phyloP scores from a whole-genome alignment of 2,329 filamentous ascomycete genomes.

The Fonsecaea erecta region DNA sequence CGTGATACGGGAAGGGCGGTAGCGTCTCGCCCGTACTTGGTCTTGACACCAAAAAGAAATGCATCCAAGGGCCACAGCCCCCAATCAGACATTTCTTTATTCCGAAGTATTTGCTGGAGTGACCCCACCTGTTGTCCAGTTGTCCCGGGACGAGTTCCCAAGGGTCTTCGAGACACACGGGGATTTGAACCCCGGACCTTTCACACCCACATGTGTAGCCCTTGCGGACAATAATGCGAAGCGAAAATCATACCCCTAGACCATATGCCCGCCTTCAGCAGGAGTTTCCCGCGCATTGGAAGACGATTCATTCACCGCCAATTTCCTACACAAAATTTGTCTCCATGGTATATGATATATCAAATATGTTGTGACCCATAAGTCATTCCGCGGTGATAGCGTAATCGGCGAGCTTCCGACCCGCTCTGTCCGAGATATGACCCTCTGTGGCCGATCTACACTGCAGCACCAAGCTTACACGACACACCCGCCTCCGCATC shows the following conservation, averaged over 20 bases:
- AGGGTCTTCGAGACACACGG: constrained; percentile 42
- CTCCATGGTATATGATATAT: not conserved
- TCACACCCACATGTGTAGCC: constrained; percentile 38
- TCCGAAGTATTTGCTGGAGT: no score
- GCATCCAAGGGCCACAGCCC: not conserved
- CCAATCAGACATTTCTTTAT: not conserved
- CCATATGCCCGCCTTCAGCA: constrained; percentile 38
- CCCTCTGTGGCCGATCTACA: not conserved
- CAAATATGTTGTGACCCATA: no score
- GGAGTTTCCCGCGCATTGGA: no score
- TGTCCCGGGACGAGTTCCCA: no score
- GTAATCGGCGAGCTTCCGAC: not conserved
- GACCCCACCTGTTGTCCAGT: no score
- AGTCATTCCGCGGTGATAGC: not conserved
- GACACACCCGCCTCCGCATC: not conserved
- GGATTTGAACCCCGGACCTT: constrained; percentile 51
- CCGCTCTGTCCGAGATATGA: constrained; percentile 3
- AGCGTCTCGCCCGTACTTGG: no score
- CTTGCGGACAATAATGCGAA: constrained; percentile 39
- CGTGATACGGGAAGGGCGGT: no score
- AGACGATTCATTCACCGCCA: no score
- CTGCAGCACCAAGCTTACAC: not conserved
- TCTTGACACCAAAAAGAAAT: not conserved
- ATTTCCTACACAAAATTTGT: not conserved
- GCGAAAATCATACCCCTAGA: constrained; percentile 49